Evolutionary conservation across 805 yeast species (phyloP).

Genomic region (Ogataea pilisensis): DNA sequence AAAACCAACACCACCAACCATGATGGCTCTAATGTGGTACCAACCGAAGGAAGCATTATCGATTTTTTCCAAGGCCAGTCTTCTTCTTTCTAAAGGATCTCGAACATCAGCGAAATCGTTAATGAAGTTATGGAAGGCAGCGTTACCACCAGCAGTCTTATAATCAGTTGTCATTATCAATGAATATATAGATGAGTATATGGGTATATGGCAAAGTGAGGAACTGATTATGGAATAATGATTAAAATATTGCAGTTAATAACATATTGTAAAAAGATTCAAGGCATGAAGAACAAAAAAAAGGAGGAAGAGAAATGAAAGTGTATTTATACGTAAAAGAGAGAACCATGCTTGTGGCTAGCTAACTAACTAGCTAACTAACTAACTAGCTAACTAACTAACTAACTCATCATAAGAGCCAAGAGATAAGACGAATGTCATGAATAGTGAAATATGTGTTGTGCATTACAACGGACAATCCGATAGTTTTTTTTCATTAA

Average conservation of each 20-base stretch:
- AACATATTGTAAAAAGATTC: no score
- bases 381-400: not conserved
- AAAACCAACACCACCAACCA: conserved; percentile 92
- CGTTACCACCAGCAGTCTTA: conserved; percentile 68
- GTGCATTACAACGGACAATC: no score
- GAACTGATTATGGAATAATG: no score
- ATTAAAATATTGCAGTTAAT: no score
- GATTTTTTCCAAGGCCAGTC: conserved; percentile 78
- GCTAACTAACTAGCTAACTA: not conserved
- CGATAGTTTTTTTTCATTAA: no score
- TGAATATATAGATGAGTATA: not conserved
- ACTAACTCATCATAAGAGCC: no score
- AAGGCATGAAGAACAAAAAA: not conserved
- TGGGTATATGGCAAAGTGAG: no score
- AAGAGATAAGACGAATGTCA: no score
- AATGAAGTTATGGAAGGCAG: conserved; percentile 79
- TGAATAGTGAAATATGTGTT: no score
- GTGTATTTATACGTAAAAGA: not conserved
- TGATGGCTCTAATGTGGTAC: conserved; percentile 78
- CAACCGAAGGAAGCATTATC: conserved; percentile 77
- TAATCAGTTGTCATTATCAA: conserved; percentile 2
- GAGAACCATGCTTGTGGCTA: not conserved
- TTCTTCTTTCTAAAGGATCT: conserved; percentile 84
- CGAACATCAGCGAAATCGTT: conserved; percentile 78
- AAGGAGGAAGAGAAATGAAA: not conserved